A percentile compares a stretch with the other conserved stretches of the same genome.
Conservation (phyloP, 169 alveolate genomes). For the Plasmodium sp. region DNA sequence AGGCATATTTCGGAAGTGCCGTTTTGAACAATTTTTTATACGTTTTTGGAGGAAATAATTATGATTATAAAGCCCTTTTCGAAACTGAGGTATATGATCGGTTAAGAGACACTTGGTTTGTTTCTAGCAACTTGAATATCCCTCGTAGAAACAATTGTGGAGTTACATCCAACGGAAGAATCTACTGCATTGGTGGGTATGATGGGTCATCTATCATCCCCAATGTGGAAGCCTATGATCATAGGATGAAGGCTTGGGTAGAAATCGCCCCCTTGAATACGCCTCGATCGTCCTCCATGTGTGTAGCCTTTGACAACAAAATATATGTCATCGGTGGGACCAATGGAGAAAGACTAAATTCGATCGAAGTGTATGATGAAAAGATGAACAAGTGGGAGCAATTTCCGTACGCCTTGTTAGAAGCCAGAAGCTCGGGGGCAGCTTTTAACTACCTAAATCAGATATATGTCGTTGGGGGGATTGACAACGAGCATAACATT, state of each 20-base stretch:
- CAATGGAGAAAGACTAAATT: conserved; percentile 88
- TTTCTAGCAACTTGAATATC: conserved; percentile 83
- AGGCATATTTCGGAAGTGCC: conserved; percentile 87
- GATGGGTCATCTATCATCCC: conserved; percentile 86
- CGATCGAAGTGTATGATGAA: conserved; percentile 90
- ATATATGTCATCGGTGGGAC: conserved; percentile 90
- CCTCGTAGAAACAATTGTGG: conserved; percentile 90
- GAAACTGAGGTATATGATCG: conserved; percentile 93
- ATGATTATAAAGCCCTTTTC: conserved; percentile 93
- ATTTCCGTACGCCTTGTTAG: conserved; percentile 84
- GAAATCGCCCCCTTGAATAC: conserved; percentile 87
- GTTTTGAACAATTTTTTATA: conserved; percentile 85
- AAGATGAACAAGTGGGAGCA: conserved; percentile 90
- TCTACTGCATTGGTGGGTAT: conserved; percentile 89
- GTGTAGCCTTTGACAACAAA: conserved; percentile 82
- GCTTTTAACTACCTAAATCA: conserved; percentile 84
- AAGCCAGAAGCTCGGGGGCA: conserved; percentile 90
- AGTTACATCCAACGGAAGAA: conserved; percentile 76
- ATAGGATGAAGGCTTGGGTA: conserved; percentile 90
- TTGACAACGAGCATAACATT: conserved; percentile 83
- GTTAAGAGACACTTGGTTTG: conserved; percentile 89
- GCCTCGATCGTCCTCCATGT: conserved; percentile 91
- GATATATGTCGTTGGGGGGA: conserved; percentile 87
- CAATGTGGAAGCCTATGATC: conserved; percentile 89
- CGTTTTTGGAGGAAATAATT: conserved; percentile 93